Conservation (phyloP, 2,329 filamentous ascomycete genomes). For the Ophiostoma fasciatum region DNA sequence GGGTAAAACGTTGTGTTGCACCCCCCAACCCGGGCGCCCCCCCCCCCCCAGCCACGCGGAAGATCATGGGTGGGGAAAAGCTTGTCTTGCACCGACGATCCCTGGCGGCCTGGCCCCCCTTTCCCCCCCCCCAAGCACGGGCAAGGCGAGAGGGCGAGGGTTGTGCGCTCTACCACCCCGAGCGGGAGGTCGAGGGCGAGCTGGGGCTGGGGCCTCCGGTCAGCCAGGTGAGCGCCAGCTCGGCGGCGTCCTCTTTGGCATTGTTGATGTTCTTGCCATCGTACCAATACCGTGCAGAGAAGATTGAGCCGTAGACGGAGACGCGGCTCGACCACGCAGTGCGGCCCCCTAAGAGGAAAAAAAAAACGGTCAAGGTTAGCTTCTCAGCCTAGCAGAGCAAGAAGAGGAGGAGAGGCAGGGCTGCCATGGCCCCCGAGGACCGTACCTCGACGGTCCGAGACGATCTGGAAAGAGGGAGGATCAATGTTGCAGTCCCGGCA, state of each 20-base stretch:
- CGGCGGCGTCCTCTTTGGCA: constrained; percentile 80
- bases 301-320: constrained; percentile 47
- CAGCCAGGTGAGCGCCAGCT: constrained; percentile 54
- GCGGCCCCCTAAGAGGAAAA: constrained; percentile 50
- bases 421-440: too few relatives aligned
- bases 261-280: constrained; percentile 80
- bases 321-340: constrained; percentile 83
- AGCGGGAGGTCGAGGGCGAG: constrained; percentile 25
- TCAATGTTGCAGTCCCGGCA: constrained; percentile 18
- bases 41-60: too few relatives aligned
- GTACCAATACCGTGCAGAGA: constrained; percentile 78
- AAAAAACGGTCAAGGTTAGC: background rate
- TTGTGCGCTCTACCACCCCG: constrained; percentile 19
- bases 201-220: constrained; percentile 23
- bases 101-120: too few relatives aligned
- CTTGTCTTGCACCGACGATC: too few relatives aligned
- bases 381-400: background rate
- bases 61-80: too few relatives aligned
- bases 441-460: constrained; percentile 21
- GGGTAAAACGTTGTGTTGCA: too few relatives aligned
- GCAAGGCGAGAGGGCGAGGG: too few relatives aligned
- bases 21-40: too few relatives aligned
- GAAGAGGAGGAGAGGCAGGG: background rate
- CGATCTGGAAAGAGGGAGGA: constrained; percentile 18
- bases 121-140: too few relatives aligned